A percentile compares a stretch with the other conserved stretches of the same genome.
These are phyloP conservation scores for Camellia oleifera DNA, from an alignment of 179 eudicot species.

Conservation along the genomic window DNA sequence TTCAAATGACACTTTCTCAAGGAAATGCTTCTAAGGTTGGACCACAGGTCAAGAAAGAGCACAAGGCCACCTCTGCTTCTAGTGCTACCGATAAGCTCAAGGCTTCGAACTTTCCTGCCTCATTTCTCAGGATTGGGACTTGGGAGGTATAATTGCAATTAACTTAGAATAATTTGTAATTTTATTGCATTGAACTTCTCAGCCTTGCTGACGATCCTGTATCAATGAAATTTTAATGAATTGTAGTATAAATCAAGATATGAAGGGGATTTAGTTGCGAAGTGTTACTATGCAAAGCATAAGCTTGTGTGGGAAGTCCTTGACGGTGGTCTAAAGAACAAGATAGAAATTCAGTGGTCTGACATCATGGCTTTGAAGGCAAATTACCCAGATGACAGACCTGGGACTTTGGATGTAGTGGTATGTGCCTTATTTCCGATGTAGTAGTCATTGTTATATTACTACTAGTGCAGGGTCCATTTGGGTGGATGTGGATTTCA, in stretches of 20 bases:
- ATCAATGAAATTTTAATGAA: neutral
- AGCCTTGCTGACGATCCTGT: neutral
- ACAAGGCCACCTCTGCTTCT: conserved; percentile 19
- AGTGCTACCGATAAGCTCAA: conserved; percentile 55
- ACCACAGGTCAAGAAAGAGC: conserved; percentile 43
- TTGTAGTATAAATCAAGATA: conserved; percentile 81
- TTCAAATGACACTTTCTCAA: conserved; percentile 74
- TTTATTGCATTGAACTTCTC: neutral
- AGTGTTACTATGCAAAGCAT: conserved; percentile 96
- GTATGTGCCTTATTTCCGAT: conserved; percentile 31
- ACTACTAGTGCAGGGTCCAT: neutral
- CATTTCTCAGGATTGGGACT: conserved; percentile 68
- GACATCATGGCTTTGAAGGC: conserved; percentile 88
- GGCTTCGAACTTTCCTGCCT: conserved; percentile 82
- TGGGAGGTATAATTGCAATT: conserved; percentile 70
- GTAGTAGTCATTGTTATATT: neutral
- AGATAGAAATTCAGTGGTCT: conserved; percentile 96
- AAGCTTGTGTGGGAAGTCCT: conserved; percentile 97
- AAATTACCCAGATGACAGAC: conserved; percentile 63
- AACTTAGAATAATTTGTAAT: neutral
- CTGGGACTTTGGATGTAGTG: conserved; percentile 85
- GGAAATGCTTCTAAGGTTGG: conserved; percentile 41
- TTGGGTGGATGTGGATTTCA: no score
- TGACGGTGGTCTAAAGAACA: conserved; percentile 89
- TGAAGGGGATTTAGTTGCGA: conserved; percentile 91